These are phyloP conservation scores for Peniophora sp. DNA, from an alignment of 1,284 basidiomycete genomes.

Conservation along the genomic window DNA sequence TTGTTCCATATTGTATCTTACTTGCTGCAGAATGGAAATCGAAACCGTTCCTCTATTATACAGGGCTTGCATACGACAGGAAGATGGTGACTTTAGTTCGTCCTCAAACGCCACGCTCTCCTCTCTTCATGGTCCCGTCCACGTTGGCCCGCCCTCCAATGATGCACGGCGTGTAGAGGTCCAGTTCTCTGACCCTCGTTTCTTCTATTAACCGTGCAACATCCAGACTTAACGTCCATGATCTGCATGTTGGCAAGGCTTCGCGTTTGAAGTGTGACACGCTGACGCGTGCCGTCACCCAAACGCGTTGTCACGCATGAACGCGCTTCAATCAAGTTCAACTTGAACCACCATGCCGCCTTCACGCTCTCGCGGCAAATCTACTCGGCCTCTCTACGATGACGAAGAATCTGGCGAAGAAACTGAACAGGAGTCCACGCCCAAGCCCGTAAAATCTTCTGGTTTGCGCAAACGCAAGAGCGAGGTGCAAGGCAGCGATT, in stretches of 20 bases:
- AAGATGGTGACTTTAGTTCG: too few relatives aligned
- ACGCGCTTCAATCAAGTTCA: not conserved
- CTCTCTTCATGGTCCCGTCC: too few relatives aligned
- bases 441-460: constrained; percentile 28
- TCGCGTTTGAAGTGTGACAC: not conserved
- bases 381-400: constrained; percentile 11
- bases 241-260: not conserved
- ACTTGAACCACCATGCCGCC: constrained; percentile 18
- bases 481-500: constrained; percentile 44
- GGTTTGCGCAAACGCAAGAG: constrained; percentile 53
- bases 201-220: too few relatives aligned
- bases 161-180: too few relatives aligned
- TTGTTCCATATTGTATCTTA: too few relatives aligned
- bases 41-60: too few relatives aligned
- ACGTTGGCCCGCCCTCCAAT: too few relatives aligned
- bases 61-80: too few relatives aligned
- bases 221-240: not conserved
- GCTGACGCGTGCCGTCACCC: not conserved
- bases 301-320: constrained; percentile 2
- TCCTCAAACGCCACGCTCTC: too few relatives aligned
- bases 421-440: constrained; percentile 22
- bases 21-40: too few relatives aligned
- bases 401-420: constrained; percentile 21
- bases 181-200: too few relatives aligned
- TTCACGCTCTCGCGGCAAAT: constrained; percentile 14